Base-by-base conservation (phyloP, 2,329 filamentous ascomycete species). In the Talaromyces sp. region DNA sequence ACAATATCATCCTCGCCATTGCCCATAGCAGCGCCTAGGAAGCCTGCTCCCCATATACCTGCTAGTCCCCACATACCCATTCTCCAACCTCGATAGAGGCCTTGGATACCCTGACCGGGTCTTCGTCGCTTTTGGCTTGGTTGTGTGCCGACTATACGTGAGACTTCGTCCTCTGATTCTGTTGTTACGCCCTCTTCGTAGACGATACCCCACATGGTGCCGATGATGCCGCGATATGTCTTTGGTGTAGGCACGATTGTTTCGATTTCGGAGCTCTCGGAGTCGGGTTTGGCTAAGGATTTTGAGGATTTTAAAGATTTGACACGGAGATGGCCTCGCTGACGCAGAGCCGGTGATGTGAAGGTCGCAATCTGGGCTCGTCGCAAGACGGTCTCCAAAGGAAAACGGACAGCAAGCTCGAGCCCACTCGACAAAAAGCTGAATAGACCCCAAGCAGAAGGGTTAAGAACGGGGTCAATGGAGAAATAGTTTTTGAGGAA, bases 381-480 rank as follows among this genome's bases (percentile, higher is more conserved):
- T 57, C 95, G 89, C 8, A 98, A 85, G 16, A 97, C 90, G 0
- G 94, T 98, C 79, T 99, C 95, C 4, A 98, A 83, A 0, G 95
- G 95, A 13, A 98, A 86, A 73, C 94, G 93, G 69, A 97, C 78
- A 71, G 95, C 90, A 37, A 98, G 86, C 58, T 96, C 93, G 2
- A 88, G 84, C 0, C 89, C 88, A 2, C 91, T 93, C 14, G 91
- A 88, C 69, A 91, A 83, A 78, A 98, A 97, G 62, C 91, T 91
- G 73, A 88, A 87, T 54, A 97, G 75, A 22, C 90, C 92, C 82
- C 96, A 98, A 14, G 90, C 86, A 50, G 88, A 88, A 0, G 95
- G 93, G 6, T 92, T 92, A 35, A 90, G 81, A 64, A 95, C 85
- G 27, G 90, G 91, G 75, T 97, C 92, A 71, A 98, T 89, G 68